Base-by-base conservation (phyloP, 2,329 filamentous ascomycete genomes). In the Trichoderma endophyticum region DNA sequence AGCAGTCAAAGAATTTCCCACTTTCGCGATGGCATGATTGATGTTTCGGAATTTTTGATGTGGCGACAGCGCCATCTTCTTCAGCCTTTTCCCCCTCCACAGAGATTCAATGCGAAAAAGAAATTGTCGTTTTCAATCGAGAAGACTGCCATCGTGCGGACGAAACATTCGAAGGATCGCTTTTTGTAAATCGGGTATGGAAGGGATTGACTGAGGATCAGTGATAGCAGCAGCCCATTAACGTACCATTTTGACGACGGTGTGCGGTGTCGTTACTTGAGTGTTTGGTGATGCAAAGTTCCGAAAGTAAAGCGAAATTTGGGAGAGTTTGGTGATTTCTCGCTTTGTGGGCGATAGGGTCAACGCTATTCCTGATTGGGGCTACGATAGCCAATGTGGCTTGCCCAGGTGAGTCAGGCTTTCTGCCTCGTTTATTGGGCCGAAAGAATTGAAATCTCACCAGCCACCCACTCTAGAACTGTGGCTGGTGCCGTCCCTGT, bases 191-290 rank as follows among this genome's bases (percentile, higher is more conserved):
- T 68, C 39, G 61, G 51, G 32, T 48, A 70, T 59, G 30, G 67
- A 61, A 60, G 73, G 48, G 39, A 57, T 70, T 43, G 69, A 66
- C 72, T 71, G 61, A 43, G 61, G 51, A 74, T 62, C 36, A 39
- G 71, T 39, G 60, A 34, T 66, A 62, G 34, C 48, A 66, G 63
- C 43, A 54, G 43, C 62, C 69, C 18, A 57, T 75, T 56, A 76
- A 82, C 82, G 73, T 82, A 83, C 84, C 84, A 86, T 86, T 81
- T 85, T 86, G 84, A 82, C 84, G 83, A 83, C 82, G 79, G 78
- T 82, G 78, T 81, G 80, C 76, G 81, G 79, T 82, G 81, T 80
- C 81, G 82, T 83, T 78, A 75, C 76, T 79, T 80, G 78, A 80
- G 79, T 80, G 78, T 81, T 81, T 82, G 81, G 80, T 81, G 81